phyloP scores from a whole-genome alignment of 2,329 filamentous ascomycete genomes.

The Scolecobasidium constrictum region DNA sequence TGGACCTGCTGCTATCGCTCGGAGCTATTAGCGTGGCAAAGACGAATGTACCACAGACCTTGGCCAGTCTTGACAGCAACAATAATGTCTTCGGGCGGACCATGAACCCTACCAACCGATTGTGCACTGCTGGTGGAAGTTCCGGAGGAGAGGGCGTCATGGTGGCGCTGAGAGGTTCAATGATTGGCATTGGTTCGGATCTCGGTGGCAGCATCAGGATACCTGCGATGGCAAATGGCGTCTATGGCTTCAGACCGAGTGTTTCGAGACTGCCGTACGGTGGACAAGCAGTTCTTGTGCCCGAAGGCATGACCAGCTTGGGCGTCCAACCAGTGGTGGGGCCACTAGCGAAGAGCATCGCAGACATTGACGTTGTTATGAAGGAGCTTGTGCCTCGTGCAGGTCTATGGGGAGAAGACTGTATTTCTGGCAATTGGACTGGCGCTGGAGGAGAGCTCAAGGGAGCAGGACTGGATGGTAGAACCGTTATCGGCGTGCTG shows the following conservation, averaged over 20 bases:
- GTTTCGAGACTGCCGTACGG: constrained; percentile 40
- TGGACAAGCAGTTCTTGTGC: constrained; percentile 25
- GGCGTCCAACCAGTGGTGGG: constrained; percentile 32
- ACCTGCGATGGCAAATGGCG: constrained; percentile 38
- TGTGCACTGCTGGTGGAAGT: constrained; percentile 40
- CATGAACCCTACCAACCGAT: constrained; percentile 36
- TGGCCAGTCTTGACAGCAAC: constrained; percentile 41
- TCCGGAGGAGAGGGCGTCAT: constrained; percentile 44
- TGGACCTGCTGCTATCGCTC: constrained; percentile 30
- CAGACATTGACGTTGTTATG: constrained; percentile 32
- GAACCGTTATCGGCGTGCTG: no score
- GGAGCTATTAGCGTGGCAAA: constrained; percentile 42
- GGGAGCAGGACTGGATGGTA: no score
- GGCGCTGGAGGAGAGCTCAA: no score
- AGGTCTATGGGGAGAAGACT: constrained; percentile 35
- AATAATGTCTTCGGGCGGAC: constrained; percentile 38
- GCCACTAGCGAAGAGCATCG: constrained; percentile 30
- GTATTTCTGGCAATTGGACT: no score
- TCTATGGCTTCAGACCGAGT: constrained; percentile 36
- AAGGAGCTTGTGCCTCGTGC: constrained; percentile 27
- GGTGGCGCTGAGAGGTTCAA: constrained; percentile 35
- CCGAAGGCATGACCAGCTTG: constrained; percentile 18
- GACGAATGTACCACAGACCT: constrained; percentile 44
- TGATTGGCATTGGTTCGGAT: constrained; percentile 43
- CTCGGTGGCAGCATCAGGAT: constrained; percentile 42